phyloP scores from a whole-genome alignment of 2,329 filamentous ascomycete genomes.

The Trichophyton simii region DNA sequence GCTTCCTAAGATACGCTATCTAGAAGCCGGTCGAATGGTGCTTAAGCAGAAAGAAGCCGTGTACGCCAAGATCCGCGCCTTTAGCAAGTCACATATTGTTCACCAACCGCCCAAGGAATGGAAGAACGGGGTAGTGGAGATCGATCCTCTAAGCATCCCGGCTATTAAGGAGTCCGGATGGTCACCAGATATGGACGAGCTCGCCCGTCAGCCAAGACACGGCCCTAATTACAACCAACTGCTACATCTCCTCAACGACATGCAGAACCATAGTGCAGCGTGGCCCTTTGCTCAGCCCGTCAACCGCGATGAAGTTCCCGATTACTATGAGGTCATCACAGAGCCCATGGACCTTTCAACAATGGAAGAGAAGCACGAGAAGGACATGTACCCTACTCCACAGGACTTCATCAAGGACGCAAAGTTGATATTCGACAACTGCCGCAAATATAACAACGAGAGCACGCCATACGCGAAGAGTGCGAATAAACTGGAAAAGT shows the following conservation, averaged over 20 bases:
- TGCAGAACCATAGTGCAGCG: constrained; percentile 83
- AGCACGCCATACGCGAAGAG: constrained; percentile 90
- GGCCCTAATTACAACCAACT: constrained; percentile 94
- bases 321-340: constrained; percentile 97
- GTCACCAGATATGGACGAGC: constrained; percentile 95
- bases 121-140: constrained; percentile 59
- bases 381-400: constrained; percentile 78
- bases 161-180: constrained; percentile 88
- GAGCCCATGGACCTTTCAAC: constrained; percentile 93
- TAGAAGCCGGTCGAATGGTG: constrained; percentile 85
- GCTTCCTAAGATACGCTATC: constrained; percentile 86
- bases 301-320: constrained; percentile 89
- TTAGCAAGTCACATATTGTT: constrained; percentile 75
- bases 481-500: constrained; percentile 84
- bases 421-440: constrained; percentile 84
- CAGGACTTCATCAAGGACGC: constrained; percentile 89
- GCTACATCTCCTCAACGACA: constrained; percentile 79
- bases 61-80: constrained; percentile 84
- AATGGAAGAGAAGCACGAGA: constrained; percentile 92
- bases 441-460: constrained; percentile 91
- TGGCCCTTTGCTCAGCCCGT: constrained; percentile 95
- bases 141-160: constrained; percentile 74
- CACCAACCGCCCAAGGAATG: constrained; percentile 78
- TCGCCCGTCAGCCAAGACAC: constrained; percentile 86
- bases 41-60: constrained; percentile 95